These are phyloP conservation scores for Elsinoe batatas DNA, from an alignment of 2,329 filamentous ascomycete genomes.

Conservation along the genomic window DNA sequence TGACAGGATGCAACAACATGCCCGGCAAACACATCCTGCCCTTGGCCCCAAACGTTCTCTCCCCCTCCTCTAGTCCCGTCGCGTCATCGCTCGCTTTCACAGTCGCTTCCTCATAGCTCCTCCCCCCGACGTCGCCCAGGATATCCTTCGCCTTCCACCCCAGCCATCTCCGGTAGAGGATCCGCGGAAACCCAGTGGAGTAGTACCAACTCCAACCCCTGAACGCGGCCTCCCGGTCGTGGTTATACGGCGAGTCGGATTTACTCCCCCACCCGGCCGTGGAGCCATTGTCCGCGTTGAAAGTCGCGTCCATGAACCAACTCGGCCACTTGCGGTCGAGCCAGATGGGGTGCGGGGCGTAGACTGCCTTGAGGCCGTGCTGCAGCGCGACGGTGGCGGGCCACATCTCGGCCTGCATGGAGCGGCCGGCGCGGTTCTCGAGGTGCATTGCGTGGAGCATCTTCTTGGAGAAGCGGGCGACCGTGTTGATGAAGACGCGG, in stretches of 20 bases:
- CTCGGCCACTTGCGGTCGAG: constrained; percentile 80
- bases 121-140: constrained; percentile 50
- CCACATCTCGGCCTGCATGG: constrained; percentile 97
- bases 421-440: constrained; percentile 78
- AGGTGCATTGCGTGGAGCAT: constrained; percentile 82
- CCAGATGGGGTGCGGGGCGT: constrained; percentile 79
- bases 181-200: constrained; percentile 69
- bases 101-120: constrained; percentile 15
- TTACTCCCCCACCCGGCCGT: constrained; percentile 39
- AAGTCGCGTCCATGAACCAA: constrained; percentile 63
- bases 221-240: constrained; percentile 79
- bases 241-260: constrained; percentile 35
- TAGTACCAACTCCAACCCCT: constrained; percentile 86
- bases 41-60: constrained; percentile 29
- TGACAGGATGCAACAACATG: constrained; percentile 83
- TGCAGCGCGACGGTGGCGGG: constrained; percentile 78
- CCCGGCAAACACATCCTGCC: constrained; percentile 85
- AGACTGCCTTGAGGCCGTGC: constrained; percentile 87
- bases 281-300: constrained; percentile 59
- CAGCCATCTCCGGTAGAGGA: constrained; percentile 77
- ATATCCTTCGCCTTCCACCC: constrained; percentile 71
- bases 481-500: constrained; percentile 79
- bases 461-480: constrained; percentile 69
- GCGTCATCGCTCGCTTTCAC: constrained; percentile 41
- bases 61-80: constrained; percentile 24